Evolutionary conservation across 805 yeast species (phyloP), one percentile per base, ranked within the genome.

Genomic region (Schwanniomyces polymorphus): DNA sequence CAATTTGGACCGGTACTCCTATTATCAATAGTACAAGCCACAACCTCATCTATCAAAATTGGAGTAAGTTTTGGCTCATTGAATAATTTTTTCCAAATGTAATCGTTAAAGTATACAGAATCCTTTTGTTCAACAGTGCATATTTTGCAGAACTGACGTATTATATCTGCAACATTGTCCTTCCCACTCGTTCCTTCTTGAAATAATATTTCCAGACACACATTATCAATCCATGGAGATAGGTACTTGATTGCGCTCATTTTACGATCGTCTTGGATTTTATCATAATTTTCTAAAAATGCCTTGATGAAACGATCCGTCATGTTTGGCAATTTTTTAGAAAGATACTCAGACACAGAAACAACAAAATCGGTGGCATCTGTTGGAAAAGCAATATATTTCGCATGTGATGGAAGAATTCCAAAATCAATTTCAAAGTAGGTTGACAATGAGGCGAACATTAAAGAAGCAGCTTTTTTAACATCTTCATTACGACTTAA

Each of bases 1-100:
- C 89, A 87, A 41, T 78, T 83, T 33, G 80, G 78, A 4, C 85
- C 86, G 54, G 85, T 89, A n/a, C 89, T 84, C 53, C 85, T 86
- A 57, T 85, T 81, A 53, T 87, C 94, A 53, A 88, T 77, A 1
- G 91, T 85, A 51, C 84, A 85, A 2, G 84, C 79, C 5, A 88
- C 80, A 18, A 87, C 80, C 57, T 88, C 97, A 51, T 87, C 91
- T 9, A 89, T 76, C 21, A 88, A 69, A 3, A 81, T 64, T 1
- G 77, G 72, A 3, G 80, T 76, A 10, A 89, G 64, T 33, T 81
- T 70, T 38, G 83, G 83, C 45, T 87, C 91, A 2, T 77, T 57
- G 18, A 86, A 81, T 11, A 90, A 58, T 43, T 78, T 75, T 31
- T 81, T 76, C 96, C 96, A 90, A 14, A 88, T 67, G 43, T 78